Evolutionary conservation across 495 filamentous ascomycete species (phyloP).

Genomic region (Penicillium mononematosum): DNA sequence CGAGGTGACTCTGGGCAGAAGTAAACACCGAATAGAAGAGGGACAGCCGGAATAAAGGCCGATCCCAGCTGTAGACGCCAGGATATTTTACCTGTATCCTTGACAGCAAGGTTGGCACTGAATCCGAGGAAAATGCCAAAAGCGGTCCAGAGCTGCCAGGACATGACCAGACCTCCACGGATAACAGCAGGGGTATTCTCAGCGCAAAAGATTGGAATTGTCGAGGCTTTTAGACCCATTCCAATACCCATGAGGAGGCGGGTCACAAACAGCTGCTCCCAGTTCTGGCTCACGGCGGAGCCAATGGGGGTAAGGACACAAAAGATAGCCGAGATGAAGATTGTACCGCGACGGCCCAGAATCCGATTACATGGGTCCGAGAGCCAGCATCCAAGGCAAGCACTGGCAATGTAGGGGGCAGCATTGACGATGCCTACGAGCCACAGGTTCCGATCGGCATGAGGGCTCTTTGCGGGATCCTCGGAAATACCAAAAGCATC

Average conservation of each 20-base stretch:
- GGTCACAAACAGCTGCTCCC: constrained; percentile 56
- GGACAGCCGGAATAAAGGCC: constrained; percentile 69
- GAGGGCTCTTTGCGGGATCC: constrained; percentile 26
- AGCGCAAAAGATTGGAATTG: constrained; percentile 62
- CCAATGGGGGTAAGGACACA: constrained; percentile 59
- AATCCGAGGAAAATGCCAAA: constrained; percentile 64
- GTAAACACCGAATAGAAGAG: constrained; percentile 59
- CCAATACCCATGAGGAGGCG: constrained; percentile 63
- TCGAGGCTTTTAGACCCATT: constrained; percentile 64
- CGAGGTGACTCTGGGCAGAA: constrained; percentile 70
- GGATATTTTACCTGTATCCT: constrained; percentile 51
- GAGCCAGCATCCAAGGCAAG: constrained; percentile 55
- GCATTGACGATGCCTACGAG: constrained; percentile 64
- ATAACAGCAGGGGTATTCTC: constrained; percentile 61
- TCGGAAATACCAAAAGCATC: constrained; percentile 53
- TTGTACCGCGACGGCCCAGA: constrained; percentile 58
- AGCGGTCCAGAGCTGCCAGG: constrained; percentile 55
- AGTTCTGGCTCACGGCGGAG: constrained; percentile 53
- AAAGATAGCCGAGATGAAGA: constrained; percentile 61
- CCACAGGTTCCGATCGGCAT: constrained; percentile 48
- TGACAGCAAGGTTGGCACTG: constrained; percentile 59
- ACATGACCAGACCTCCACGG: constrained; percentile 64
- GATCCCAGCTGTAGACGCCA: constrained; percentile 67
- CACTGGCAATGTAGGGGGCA: constrained; percentile 42
- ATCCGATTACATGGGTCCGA: constrained; percentile 57